phyloP scores from a whole-genome alignment of 108 stramenopile species.

The Cylindrotheca closterium region DNA sequence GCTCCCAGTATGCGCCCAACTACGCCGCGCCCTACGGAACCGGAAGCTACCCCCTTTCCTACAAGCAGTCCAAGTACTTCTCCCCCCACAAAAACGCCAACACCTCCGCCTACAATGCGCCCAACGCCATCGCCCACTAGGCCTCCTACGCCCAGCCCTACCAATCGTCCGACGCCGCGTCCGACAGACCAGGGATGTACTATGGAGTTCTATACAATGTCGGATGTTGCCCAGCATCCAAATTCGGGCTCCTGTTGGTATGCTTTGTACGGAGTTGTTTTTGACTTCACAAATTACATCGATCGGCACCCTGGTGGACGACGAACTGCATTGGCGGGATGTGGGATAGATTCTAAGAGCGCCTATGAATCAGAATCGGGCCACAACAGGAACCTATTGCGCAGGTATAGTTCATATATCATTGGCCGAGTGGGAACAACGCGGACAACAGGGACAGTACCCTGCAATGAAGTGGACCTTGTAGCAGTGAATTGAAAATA shows the following conservation, averaged over 20 bases:
- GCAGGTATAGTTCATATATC: too few relatives aligned
- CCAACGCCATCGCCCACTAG: background rate
- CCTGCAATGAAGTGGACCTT: too few relatives aligned
- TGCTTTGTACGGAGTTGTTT: conserved; percentile 15
- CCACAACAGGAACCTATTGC: too few relatives aligned
- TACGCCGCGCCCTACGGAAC: too few relatives aligned
- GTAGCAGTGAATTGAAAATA: too few relatives aligned
- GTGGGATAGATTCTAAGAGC: background rate
- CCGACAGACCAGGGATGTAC: background rate
- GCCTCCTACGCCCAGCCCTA: background rate
- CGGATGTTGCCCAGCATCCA: conserved; percentile 51
- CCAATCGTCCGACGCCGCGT: background rate
- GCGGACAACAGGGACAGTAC: too few relatives aligned
- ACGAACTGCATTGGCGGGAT: background rate
- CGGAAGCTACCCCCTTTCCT: too few relatives aligned
- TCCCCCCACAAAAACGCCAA: background rate
- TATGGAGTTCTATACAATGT: background rate
- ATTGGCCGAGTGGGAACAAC: too few relatives aligned
- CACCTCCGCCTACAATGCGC: background rate
- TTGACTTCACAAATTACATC: conserved; percentile 17
- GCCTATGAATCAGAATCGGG: too few relatives aligned
- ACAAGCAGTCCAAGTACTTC: background rate
- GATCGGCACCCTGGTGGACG: conserved; percentile 16
- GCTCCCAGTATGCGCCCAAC: too few relatives aligned
- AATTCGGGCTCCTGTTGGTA: conserved; percentile 26